Conservation (phyloP, 805 yeast genomes). For the Metschnikowia kunwiensis region DNA sequence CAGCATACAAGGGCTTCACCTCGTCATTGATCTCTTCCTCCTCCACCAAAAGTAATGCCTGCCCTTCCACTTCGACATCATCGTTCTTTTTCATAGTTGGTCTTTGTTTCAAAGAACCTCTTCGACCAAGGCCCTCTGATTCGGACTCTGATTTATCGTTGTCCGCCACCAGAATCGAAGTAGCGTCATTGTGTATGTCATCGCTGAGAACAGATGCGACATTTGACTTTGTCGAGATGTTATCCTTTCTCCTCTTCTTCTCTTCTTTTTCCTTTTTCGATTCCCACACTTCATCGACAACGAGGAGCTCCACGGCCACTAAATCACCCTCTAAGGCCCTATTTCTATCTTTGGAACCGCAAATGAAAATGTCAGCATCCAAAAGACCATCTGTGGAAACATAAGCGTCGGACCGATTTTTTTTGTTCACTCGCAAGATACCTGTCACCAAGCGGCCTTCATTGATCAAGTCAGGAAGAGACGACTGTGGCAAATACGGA, state of each 20-base stretch:
- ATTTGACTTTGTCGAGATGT: slow-evolving; percentile 36
- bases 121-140: slow-evolving; percentile 49
- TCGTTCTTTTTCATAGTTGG: slow-evolving; percentile 97
- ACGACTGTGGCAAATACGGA: slow-evolving; percentile 91
- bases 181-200: slow-evolving; percentile 79
- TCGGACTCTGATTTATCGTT: slow-evolving; percentile 34
- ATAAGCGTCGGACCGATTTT: slow-evolving; percentile 95
- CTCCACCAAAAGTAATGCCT: slow-evolving; percentile 82
- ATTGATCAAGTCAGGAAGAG: slow-evolving; percentile 81
- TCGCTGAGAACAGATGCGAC: slow-evolving; percentile 47
- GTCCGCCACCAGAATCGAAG: slow-evolving; percentile 47
- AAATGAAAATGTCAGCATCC: slow-evolving; percentile 95
- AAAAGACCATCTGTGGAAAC: slow-evolving; percentile 95
- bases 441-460: slow-evolving; percentile 95
- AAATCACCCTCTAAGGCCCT: slow-evolving; percentile 96
- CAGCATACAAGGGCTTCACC: slow-evolving; percentile 90
- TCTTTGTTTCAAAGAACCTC: slow-evolving; percentile 89
- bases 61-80: slow-evolving; percentile 98
- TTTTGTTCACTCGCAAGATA: slow-evolving; percentile 87
- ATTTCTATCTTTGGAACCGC: slow-evolving; percentile 97
- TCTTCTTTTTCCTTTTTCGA: slow-evolving; percentile 96
- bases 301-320: slow-evolving; percentile 91
- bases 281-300: slow-evolving; percentile 97
- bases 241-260: slow-evolving; percentile 85
- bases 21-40: slow-evolving; percentile 95